Conservation (phyloP, 73 alveolate genomes). For the Diophrys appendiculata region DNA sequence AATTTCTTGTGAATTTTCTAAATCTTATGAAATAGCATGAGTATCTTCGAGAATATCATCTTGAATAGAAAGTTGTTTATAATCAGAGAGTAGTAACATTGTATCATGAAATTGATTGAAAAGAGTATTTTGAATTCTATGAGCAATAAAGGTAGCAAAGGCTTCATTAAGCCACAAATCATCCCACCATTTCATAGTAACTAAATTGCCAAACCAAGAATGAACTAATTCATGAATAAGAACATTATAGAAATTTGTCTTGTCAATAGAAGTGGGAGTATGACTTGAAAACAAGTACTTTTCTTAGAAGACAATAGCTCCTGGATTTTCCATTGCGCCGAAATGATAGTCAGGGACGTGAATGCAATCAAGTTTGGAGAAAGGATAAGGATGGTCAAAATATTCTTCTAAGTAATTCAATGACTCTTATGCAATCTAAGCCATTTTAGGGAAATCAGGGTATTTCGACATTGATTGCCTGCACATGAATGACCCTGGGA, state of each 20-base stretch:
- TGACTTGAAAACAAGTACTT: constrained; percentile 69
- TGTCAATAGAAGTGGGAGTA: constrained; percentile 72
- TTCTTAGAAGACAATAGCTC: constrained; percentile 94
- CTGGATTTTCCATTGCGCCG: constrained; percentile 99
- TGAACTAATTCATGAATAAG: constrained; percentile 96
- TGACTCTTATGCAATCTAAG: constrained; percentile 62
- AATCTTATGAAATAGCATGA: too few relatives aligned
- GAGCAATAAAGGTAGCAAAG: constrained; percentile 96
- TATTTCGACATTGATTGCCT: constrained; percentile 64
- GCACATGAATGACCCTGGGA: constrained; percentile 67
- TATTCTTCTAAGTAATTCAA: constrained; percentile 77
- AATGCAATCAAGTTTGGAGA: constrained; percentile 91
- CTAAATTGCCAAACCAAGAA: constrained; percentile 98
- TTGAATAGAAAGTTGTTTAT: too few relatives aligned
- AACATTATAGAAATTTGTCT: constrained; percentile 72
- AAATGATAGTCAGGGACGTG: constrained; percentile 91
- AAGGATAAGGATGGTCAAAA: constrained; percentile 89
- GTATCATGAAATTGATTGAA: constrained; percentile 38
- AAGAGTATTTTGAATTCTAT: constrained; percentile 4
- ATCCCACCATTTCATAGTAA: constrained; percentile 99
- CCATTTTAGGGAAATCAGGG: constrained; percentile 52
- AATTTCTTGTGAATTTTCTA: too few relatives aligned
- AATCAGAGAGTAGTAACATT: constrained; percentile 13
- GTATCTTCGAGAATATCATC: too few relatives aligned
- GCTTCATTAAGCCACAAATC: constrained; percentile 98